Conservation (phyloP, 208 protist species). For the Tetramitus jugosus region DNA sequence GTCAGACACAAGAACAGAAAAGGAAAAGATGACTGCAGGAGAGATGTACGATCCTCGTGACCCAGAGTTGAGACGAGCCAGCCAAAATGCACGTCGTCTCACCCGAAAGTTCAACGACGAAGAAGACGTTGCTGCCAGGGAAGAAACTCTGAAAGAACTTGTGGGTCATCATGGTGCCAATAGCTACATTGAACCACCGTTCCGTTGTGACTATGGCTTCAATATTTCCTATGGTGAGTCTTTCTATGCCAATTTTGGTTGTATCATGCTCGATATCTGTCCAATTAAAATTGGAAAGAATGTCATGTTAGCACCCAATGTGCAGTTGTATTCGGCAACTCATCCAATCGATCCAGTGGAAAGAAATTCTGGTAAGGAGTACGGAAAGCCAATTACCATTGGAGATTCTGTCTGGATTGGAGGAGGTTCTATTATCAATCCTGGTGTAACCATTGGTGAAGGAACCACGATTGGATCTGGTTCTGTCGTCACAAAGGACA, state of each 20-base stretch:
- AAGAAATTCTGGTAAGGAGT: slow-evolving; percentile 4
- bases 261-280: slow-evolving; percentile 55
- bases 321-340: slow-evolving; percentile 56
- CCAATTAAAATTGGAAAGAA: slow-evolving; percentile 52
- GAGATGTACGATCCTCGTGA: slow-evolving; percentile 41
- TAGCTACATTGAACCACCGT: slow-evolving; percentile 49
- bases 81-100: slow-evolving; percentile 33
- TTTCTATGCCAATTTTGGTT: slow-evolving; percentile 57
- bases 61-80: slow-evolving; percentile 30
- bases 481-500: slow-evolving; percentile 60
- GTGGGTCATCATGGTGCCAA: slow-evolving; percentile 34
- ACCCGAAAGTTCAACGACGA: slow-evolving; percentile 26
- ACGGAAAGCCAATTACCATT: slow-evolving; percentile 43
- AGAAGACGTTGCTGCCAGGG: slow-evolving; percentile 8
- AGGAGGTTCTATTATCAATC: slow-evolving; percentile 43
- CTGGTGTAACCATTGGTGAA: slow-evolving; percentile 63
- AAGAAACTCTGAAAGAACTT: slow-evolving; percentile 33
- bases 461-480: slow-evolving; percentile 58
- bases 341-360: slow-evolving; percentile 52
- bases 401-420: slow-evolving; percentile 57
- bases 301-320: slow-evolving; percentile 52
- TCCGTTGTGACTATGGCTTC: slow-evolving; percentile 63
- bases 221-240: slow-evolving; percentile 55
- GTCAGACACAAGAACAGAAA: no score
- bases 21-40: slow-evolving; percentile 54